A percentile compares a stretch with the other conserved stretches of the same genome.
These are phyloP conservation scores for Guyanaporus albipodus DNA, from an alignment of 768 basidiomycete genomes.

Conservation along the genomic window DNA sequence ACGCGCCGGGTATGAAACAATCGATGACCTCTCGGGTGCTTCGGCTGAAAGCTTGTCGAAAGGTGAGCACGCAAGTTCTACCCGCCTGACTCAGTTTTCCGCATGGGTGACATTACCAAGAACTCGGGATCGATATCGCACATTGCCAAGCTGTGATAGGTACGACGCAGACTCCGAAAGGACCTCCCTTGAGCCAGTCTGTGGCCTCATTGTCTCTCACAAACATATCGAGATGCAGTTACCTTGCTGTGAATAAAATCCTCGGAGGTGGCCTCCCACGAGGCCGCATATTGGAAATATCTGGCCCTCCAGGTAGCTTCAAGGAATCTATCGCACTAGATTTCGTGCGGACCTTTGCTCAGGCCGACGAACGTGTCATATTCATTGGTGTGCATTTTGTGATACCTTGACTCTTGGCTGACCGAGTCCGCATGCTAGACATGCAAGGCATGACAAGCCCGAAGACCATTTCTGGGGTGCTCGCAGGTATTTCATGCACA, in stretches of 20 bases:
- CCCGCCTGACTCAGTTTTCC: not conserved
- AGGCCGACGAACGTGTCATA: conserved; percentile 49
- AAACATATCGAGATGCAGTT: conserved; percentile 26
- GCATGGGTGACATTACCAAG: conserved; percentile 30
- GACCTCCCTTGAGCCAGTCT: conserved; percentile 47
- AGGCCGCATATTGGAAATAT: conserved; percentile 67
- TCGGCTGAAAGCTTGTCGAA: conserved; percentile 46
- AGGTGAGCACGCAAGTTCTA: conserved; percentile 35
- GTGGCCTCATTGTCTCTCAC: conserved; percentile 42
- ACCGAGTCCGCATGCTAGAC: conserved; percentile 31
- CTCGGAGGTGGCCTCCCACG: conserved; percentile 60
- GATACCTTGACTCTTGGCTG: not conserved
- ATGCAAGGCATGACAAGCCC: conserved; percentile 48
- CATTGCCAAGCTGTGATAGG: conserved; percentile 46
- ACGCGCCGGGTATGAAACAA: conserved; percentile 54
- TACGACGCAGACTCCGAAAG: conserved; percentile 34
- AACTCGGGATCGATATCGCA: conserved; percentile 44
- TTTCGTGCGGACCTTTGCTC: conserved; percentile 46
- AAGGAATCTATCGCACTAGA: conserved; percentile 55
- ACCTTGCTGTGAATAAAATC: conserved; percentile 50
- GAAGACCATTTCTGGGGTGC: conserved; percentile 30
- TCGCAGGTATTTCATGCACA: conserved; percentile 21
- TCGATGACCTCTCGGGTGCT: conserved; percentile 45
- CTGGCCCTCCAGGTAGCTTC: conserved; percentile 69
- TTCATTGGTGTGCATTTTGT: conserved; percentile 51